Base-by-base conservation (phyloP, 1,284 basidiomycete genomes). In the Kalmanozyma brasiliensis region DNA sequence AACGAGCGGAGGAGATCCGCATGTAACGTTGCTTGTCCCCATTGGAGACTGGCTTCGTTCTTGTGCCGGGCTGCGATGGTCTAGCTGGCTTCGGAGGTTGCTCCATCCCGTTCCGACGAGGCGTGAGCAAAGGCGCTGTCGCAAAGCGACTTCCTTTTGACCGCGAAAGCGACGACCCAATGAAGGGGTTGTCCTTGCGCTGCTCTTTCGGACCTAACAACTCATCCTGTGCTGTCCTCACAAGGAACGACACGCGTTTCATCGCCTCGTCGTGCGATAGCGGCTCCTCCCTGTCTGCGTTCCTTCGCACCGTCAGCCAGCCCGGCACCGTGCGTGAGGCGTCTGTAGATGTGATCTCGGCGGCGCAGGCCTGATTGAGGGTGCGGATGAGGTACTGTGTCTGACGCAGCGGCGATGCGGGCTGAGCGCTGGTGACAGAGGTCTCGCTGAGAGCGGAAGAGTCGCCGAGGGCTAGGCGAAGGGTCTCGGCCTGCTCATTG, bases 381-480 rank as follows among this genome's bases (percentile, higher is more conserved):
- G 55, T 29, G n/a, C 59, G 35, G 20, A 68, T 33, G 8, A 68
- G 42, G 33, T 59, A 68, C 59, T 68, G 65, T 36, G 59, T 62
- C 55, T 62, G 53, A 19, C 59, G 53, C 3, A 66, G 34, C 23
- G 43, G 26, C n/a, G 48, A 29, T 3, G 51, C 9, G 2, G 52
- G 48, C n/a, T 29, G 43, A 14, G 57, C 52, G 8, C 47, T 38
- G 6, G 29, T 34, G n/a, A 43, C 16, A 8, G 38, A 17, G 1
- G 26, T 34, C 2, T 60, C 52, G 17, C 29, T 10, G 2, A 13
- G 20, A 11, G 13, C 5, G 3, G 36, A 10, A 3, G 33, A 7
- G 8, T 44, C 26, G 16, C 22, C 38, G 2, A 56, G 10, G 3
- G n/a, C n/a, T 20, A 20, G n/a, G 11, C 49, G 51, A 11, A 66